Evolutionary conservation across 352 stramenopile genomes (phyloP).

Genomic region (Phytophthora boehmeriae): DNA sequence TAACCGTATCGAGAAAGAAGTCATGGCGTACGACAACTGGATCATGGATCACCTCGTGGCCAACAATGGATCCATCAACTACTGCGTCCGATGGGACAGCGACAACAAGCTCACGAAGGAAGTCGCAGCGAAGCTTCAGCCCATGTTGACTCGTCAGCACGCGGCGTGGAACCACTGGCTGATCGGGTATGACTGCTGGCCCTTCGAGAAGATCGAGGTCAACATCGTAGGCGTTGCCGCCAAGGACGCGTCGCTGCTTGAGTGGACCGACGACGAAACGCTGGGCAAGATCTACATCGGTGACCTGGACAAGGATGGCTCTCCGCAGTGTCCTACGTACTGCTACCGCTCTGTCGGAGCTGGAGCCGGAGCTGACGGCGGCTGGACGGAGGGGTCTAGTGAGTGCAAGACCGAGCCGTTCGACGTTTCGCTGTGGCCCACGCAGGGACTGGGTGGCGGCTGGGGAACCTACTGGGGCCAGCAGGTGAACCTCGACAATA

Average conservation of each 20-base stretch:
- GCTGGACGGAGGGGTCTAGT: slow-evolving; percentile 15
- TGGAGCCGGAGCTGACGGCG: slow-evolving; percentile 11
- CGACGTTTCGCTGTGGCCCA: slow-evolving; percentile 31
- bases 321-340: slow-evolving; percentile 11
- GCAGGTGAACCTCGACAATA: slow-evolving; percentile 14
- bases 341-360: slow-evolving; percentile 27
- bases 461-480: slow-evolving; percentile 1
- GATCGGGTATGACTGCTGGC: slow-evolving; percentile 5
- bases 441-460: slow-evolving; percentile 10
- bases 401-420: slow-evolving; percentile 3
- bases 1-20: not conserved
- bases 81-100: slow-evolving; percentile 40
- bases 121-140: slow-evolving; percentile 29
- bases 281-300: slow-evolving; percentile 28
- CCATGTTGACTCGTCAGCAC: slow-evolving; percentile 30
- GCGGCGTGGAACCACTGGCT: slow-evolving; percentile 39
- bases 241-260: slow-evolving; percentile 12
- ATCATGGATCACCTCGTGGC: slow-evolving; percentile 40
- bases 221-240: not conserved
- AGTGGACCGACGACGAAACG: slow-evolving; percentile 25
- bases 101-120: slow-evolving; percentile 26
- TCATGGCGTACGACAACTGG: not conserved
- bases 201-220: not conserved
- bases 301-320: slow-evolving; percentile 11
- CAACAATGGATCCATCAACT: too few species aligned